These are phyloP conservation scores for Penicillium sp. DNA, from an alignment of 2,329 filamentous ascomycete species.

Conservation along the genomic window DNA sequence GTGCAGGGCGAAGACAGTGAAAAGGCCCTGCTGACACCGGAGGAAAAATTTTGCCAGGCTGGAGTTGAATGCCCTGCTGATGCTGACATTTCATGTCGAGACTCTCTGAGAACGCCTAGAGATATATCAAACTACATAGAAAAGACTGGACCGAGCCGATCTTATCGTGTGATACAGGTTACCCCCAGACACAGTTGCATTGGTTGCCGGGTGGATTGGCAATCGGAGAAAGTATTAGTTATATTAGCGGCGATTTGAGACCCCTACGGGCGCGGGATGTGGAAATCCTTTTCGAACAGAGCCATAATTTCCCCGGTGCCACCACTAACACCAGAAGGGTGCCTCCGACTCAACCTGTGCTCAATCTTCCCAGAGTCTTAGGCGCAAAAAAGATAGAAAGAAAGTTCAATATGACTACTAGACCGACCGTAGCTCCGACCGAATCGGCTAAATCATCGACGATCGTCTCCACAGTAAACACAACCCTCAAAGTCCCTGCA, in stretches of 20 bases:
- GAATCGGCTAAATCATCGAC: conserved; percentile 4
- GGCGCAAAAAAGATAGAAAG: not conserved
- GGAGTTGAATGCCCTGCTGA: not conserved
- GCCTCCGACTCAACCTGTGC: not conserved
- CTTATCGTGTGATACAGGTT: not conserved
- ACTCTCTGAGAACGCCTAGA: not conserved
- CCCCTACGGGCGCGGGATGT: not conserved
- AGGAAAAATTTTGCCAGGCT: not conserved
- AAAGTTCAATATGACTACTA: not conserved
- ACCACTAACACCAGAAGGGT: not conserved
- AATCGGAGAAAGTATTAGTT: not conserved
- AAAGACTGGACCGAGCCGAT: not conserved
- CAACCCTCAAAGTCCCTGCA: not conserved
- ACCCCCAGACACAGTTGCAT: not conserved
- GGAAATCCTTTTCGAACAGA: not conserved
- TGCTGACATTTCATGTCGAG: not conserved
- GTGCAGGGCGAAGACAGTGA: not conserved
- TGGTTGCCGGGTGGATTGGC: not conserved
- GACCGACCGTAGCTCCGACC: conserved; percentile 4
- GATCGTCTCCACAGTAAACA: conserved; percentile 4
- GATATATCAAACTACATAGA: not conserved
- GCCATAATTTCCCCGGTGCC: not conserved
- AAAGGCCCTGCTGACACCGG: not conserved
- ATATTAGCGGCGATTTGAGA: not conserved
- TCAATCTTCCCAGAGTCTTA: not conserved